A percentile compares a stretch with the other conserved stretches of the same genome.
Evolutionary conservation across 495 filamentous ascomycete species (phyloP).

Genomic region (Parathielavia appendiculata): DNA sequence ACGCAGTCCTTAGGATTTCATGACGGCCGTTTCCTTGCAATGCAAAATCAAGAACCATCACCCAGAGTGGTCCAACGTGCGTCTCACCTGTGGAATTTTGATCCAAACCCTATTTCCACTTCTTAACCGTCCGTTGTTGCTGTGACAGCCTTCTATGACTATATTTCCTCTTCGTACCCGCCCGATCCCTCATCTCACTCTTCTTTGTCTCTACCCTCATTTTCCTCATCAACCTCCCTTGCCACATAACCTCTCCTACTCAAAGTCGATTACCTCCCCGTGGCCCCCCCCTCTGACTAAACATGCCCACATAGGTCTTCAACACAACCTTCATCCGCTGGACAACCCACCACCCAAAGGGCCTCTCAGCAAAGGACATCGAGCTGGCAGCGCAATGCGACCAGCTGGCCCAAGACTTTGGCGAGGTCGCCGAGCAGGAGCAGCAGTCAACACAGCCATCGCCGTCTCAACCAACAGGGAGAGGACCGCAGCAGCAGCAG

Average conservation of each 20-base stretch:
- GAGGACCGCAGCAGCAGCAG: neutral
- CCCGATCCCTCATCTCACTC: neutral
- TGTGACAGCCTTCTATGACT: neutral
- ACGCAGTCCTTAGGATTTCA: slow-evolving; percentile 46
- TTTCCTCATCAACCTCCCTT: neutral
- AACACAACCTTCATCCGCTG: slow-evolving; percentile 60
- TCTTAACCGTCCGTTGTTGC: too few relatives aligned
- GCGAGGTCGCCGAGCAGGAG: slow-evolving; percentile 35
- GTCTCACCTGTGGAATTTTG: too few relatives aligned
- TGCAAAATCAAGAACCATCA: slow-evolving; percentile 56
- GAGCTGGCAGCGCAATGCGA: slow-evolving; percentile 64
- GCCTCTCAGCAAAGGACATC: slow-evolving; percentile 65
- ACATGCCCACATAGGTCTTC: slow-evolving; percentile 46
- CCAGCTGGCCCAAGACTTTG: slow-evolving; percentile 47
- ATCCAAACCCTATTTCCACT: too few relatives aligned
- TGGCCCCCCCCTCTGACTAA: neutral
- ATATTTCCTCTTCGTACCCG: too few relatives aligned
- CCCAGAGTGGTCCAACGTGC: slow-evolving; percentile 61
- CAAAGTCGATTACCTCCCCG: neutral
- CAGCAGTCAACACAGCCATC: neutral
- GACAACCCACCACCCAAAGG: slow-evolving; percentile 69
- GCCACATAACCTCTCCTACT: neutral
- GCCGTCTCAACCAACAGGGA: neutral
- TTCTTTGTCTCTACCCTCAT: neutral
- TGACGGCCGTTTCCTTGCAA: slow-evolving; percentile 52